Base-by-base conservation (phyloP, 1,284 basidiomycete species). In the Cryptococcus sp. region DNA sequence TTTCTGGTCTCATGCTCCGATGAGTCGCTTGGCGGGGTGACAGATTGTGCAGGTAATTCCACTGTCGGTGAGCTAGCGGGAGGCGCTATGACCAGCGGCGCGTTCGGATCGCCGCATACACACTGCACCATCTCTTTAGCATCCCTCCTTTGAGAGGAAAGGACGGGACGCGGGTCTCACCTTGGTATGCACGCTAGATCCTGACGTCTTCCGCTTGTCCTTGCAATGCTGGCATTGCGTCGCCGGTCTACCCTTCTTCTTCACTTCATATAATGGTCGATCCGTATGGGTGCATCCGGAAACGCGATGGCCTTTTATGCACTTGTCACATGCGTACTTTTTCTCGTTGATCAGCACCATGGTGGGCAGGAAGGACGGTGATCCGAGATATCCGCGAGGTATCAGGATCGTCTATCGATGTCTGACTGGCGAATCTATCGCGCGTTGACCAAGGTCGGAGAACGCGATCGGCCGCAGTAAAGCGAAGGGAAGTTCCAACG, bases 291-390 rank as follows among this genome's bases (percentile, higher is more conserved):
- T 85, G 76, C 88, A 90, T 48, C 84, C 82, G 10, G 88, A 88
- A 15, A 88, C 89, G 41, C 88, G 85, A 78, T 90, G 88, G 13
- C 88, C 88, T 76, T 90, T 90, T 78, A 90, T 90, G 78, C 88
- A 90, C 46, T 88, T 87, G 77, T 88, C 87, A 71, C 88, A 89
- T 63, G 64, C 64, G 46, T 68, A 78, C 62, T 90, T 90, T 81
- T 88, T 89, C 75, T 85, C 85, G 78, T 85, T 86, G 73, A 90
- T 83, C 71, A 87, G 82, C 68, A 91, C 88, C 89, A 78, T 78
- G 30, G 30, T 35, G 8, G 30, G 30, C 30, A 35, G 30, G 13
- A 35, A 35, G 30, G 30, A 35, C 30, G 30, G 30, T 35, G 30
- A 35, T 2, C 13, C 30, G 30, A 35, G 30, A 35, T 4, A 35